Percentiles rank a stretch among this genome's conserved stretches.
phyloP scores from a whole-genome alignment of 352 stramenopile species.

The Halophytophthora batemanensis region DNA sequence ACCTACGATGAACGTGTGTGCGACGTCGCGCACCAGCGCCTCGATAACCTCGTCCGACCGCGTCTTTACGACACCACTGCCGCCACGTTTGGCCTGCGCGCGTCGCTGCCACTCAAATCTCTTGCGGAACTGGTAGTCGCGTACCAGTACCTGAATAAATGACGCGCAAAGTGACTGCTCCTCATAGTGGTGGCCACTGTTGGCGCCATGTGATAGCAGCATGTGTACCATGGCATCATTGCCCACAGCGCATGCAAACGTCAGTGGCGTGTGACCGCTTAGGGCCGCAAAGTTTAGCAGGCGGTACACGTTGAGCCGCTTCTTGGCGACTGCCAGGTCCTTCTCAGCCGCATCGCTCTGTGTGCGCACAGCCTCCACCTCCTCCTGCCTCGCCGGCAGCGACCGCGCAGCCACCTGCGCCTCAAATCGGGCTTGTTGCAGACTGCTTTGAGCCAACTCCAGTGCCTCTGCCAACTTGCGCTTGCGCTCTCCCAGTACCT shows the following conservation, averaged over 20 bases:
- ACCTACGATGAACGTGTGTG: constrained; percentile 54
- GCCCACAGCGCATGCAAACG: constrained; percentile 58
- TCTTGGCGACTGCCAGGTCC: constrained; percentile 39
- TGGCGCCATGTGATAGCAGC: constrained; percentile 55
- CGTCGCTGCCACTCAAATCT: constrained; percentile 17
- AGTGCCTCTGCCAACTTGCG: constrained; percentile 43
- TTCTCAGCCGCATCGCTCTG: constrained; percentile 27
- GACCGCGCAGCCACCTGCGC: constrained; percentile 63
- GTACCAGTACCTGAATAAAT: constrained; percentile 61
- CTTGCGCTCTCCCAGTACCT: constrained; percentile 55
- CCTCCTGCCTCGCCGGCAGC: constrained; percentile 58
- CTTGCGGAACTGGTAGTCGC: constrained; percentile 41
- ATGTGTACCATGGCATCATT: constrained; percentile 79
- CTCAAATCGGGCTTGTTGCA: constrained; percentile 46
- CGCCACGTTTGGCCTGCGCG: constrained; percentile 2
- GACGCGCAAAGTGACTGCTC: constrained; percentile 55
- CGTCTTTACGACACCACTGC: constrained; percentile 8
- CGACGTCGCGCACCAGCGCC: constrained; percentile 55
- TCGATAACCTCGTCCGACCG: constrained; percentile 46
- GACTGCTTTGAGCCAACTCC: constrained; percentile 24
- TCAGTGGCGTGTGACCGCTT: constrained; percentile 70
- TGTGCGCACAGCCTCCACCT: constrained; percentile 38
- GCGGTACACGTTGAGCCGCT: constrained; percentile 45
- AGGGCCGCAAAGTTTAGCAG: constrained; percentile 52
- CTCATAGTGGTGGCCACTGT: constrained; percentile 37